Conservation (phyloP, 1,139 yeast genomes). For the Taphrina populina region DNA sequence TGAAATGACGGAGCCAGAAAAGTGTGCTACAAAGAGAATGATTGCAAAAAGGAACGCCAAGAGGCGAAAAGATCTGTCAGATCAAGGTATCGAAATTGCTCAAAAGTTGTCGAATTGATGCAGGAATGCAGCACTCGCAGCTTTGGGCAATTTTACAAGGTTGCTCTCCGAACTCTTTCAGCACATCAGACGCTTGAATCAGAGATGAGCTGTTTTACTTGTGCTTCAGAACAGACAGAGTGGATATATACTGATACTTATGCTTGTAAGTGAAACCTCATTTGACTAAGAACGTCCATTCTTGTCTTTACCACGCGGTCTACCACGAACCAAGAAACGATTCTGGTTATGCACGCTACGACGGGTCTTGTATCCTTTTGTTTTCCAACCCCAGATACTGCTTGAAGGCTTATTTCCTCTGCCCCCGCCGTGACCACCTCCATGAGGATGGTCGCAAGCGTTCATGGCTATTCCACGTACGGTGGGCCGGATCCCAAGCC, state of each 20-base stretch:
- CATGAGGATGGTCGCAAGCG: constrained; percentile 96
- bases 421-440: constrained; percentile 99
- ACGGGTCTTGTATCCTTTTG: constrained; percentile 92
- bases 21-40: constrained; percentile 29
- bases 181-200: no score
- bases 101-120: background rate
- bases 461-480: constrained; percentile 99
- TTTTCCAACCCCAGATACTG: constrained; percentile 93
- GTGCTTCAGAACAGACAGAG: no score
- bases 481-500: constrained; percentile 89
- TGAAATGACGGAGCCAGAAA: constrained; percentile 32
- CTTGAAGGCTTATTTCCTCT: constrained; percentile 91
- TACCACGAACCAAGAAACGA: constrained; percentile 76
- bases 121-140: no score
- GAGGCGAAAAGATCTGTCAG: constrained; percentile 14
- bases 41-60: constrained; percentile 24
- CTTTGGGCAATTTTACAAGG: no score
- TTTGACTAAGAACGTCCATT: constrained; percentile 14
- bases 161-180: no score
- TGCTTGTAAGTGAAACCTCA: no score
- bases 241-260: no score
- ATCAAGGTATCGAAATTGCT: background rate
- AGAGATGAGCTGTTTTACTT: no score
- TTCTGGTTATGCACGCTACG: constrained; percentile 74
- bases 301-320: constrained; percentile 40